Evolutionary conservation across 345 rosid species (phyloP).

Genomic region (Syzygium aqueum): DNA sequence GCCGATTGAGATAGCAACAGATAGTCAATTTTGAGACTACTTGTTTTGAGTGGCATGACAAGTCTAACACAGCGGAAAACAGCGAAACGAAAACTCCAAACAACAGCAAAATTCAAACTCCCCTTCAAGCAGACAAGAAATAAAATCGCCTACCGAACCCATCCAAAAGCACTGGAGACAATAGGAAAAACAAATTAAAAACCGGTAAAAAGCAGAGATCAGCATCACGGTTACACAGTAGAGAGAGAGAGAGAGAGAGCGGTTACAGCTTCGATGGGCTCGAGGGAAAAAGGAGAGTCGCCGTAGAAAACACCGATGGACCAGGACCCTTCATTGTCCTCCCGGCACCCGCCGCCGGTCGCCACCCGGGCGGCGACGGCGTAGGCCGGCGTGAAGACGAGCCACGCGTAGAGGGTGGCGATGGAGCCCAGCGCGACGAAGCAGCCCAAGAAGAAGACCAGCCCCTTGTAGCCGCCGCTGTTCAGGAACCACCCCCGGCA

Average conservation of each 20-base stretch:
- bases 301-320: slow-evolving; percentile 87
- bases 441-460: slow-evolving; percentile 39
- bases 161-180: not conserved
- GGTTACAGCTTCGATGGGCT: slow-evolving; percentile 82
- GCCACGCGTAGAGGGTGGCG: slow-evolving; percentile 53
- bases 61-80: not conserved
- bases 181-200: not conserved
- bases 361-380: slow-evolving; percentile 19
- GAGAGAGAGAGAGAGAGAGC: not conserved
- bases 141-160: not conserved
- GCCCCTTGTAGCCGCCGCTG: slow-evolving; percentile 25
- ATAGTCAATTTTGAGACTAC: not conserved
- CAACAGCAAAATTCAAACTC: not conserved
- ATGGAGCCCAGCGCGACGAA: slow-evolving; percentile 53
- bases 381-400: slow-evolving; percentile 27
- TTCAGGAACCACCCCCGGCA: slow-evolving; percentile 15
- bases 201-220: not conserved
- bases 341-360: slow-evolving; percentile 56
- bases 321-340: slow-evolving; percentile 93
- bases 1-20: not conserved
- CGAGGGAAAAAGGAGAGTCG: slow-evolving; percentile 76
- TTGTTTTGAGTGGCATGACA: not conserved
- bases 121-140: not conserved
- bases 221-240: not conserved
- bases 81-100: not conserved